Conservation (phyloP, 1,284 basidiomycete species). For the Apiotrichum sp. region DNA sequence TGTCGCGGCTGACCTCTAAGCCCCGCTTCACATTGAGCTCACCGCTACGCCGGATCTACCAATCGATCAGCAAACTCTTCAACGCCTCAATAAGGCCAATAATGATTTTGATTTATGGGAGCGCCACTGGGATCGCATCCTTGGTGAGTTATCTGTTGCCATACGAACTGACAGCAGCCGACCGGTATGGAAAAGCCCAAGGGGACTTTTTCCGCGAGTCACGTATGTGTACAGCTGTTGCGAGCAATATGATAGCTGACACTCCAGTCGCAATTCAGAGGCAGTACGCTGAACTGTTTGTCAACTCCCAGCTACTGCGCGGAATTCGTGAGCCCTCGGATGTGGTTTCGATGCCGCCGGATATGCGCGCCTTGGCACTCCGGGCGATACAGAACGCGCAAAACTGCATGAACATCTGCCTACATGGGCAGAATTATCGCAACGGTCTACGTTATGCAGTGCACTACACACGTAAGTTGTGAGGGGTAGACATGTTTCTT, state of each 20-base stretch:
- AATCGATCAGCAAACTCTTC: slow-evolving; percentile 40
- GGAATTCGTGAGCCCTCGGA: slow-evolving; percentile 44
- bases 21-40: slow-evolving; percentile 44
- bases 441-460: slow-evolving; percentile 77
- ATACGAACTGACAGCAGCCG: slow-evolving; percentile 15
- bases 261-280: slow-evolving; percentile 4
- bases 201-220: slow-evolving; percentile 46
- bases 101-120: slow-evolving; percentile 47
- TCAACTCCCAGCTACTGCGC: slow-evolving; percentile 46
- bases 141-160: slow-evolving; percentile 22
- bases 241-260: neutral
- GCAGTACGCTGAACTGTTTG: slow-evolving; percentile 31
- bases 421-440: slow-evolving; percentile 55
- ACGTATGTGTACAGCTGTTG: slow-evolving; percentile 14
- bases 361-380: slow-evolving; percentile 44
- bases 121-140: slow-evolving; percentile 45
- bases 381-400: slow-evolving; percentile 48
- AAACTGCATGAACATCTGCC: slow-evolving; percentile 42
- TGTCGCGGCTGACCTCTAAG: slow-evolving; percentile 8
- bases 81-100: slow-evolving; percentile 46
- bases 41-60: slow-evolving; percentile 43
- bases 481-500: neutral
- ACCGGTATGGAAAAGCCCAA: slow-evolving; percentile 39
- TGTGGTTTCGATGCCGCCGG: slow-evolving; percentile 42
- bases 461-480: slow-evolving; percentile 50